Evolutionary conservation across 2,329 filamentous ascomycete genomes (phyloP).

Genomic region (Chrysoporthe deuterocubensis): DNA sequence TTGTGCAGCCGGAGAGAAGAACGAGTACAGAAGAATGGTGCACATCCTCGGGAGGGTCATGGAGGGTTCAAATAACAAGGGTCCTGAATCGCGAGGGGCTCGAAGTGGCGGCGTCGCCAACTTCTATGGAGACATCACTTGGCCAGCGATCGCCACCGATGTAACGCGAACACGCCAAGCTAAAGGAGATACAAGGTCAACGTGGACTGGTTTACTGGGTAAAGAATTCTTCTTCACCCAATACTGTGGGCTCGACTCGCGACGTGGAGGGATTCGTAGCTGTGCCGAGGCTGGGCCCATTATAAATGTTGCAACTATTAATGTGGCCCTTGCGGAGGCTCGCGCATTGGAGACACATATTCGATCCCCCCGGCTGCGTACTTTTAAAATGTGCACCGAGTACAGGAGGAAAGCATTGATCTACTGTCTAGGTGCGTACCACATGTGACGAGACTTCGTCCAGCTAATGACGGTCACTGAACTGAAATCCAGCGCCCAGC

Average conservation of each 20-base stretch:
- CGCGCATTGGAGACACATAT: no score
- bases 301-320: not conserved
- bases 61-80: not conserved
- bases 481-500: no score
- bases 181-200: not conserved
- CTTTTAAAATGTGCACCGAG: no score
- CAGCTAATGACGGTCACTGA: no score
- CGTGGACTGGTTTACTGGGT: not conserved
- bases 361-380: no score
- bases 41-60: not conserved
- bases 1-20: not conserved
- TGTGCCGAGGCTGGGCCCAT: not conserved
- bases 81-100: not conserved
- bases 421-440: no score
- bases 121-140: not conserved
- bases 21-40: not conserved
- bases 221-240: not conserved
- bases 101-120: not conserved
- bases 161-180: conserved; percentile 1
- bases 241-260: not conserved
- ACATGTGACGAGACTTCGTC: no score
- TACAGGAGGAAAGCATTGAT: no score
- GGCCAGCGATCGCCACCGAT: not conserved
- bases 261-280: not conserved
- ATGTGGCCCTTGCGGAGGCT: not conserved